These are phyloP conservation scores for Trichothecium roseum DNA, from an alignment of 2,329 filamentous ascomycete genomes.

Conservation along the genomic window DNA sequence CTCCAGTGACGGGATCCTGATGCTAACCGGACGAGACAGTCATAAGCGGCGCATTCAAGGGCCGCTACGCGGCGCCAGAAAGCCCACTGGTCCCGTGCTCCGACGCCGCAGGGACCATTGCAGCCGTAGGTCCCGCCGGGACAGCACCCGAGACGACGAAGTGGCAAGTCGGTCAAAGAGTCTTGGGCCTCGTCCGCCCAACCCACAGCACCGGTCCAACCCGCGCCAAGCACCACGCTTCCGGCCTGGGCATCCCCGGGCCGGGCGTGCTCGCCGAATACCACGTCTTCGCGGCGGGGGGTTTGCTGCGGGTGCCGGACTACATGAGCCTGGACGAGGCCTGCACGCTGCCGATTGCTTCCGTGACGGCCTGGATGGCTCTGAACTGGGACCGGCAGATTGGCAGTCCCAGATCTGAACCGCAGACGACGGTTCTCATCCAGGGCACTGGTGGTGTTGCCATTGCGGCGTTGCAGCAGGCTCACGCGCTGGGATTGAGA, in stretches of 20 bases:
- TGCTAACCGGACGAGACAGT: conserved; percentile 1
- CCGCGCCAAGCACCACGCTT: conserved; percentile 5
- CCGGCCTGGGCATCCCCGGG: conserved; percentile 3
- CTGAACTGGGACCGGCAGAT: conserved; percentile 5
- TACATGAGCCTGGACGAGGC: conserved; percentile 10
- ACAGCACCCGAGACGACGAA: conserved; percentile 1
- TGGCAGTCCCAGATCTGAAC: background rate
- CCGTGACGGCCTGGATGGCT: conserved; percentile 9
- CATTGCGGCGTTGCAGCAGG: conserved; percentile 31
- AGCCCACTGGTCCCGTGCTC: conserved; percentile 2
- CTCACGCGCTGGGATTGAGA: conserved; percentile 22
- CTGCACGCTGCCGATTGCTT: conserved; percentile 8
- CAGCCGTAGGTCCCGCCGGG: background rate
- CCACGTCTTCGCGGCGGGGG: conserved; percentile 8
- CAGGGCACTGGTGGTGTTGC: conserved; percentile 40
- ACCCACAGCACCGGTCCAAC: conserved; percentile 6
- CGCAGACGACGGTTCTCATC: conserved; percentile 29
- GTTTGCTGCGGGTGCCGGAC: conserved; percentile 8
- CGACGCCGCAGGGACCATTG: conserved; percentile 3
- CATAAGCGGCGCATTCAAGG: conserved; percentile 3
- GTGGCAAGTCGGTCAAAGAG: conserved; percentile 8
- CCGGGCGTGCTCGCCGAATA: conserved; percentile 8
- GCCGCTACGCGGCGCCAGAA: background rate
- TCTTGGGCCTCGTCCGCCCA: conserved; percentile 7
- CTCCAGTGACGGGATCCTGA: background rate